Base-by-base conservation (phyloP, 1,139 yeast genomes). In the Zygosaccharomyces pseudobailii region DNA sequence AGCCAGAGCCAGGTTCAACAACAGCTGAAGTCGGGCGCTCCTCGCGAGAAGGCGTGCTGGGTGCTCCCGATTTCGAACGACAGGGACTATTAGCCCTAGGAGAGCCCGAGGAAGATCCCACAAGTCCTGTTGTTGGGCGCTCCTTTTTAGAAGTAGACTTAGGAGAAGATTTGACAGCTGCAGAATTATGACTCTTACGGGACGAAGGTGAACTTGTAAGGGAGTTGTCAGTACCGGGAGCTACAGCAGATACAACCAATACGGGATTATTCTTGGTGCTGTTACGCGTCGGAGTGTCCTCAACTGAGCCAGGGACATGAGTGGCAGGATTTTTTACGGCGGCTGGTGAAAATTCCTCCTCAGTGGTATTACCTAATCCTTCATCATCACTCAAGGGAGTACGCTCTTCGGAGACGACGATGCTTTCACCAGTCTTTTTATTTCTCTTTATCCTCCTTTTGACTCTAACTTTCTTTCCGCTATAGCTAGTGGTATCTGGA, bases 341-440 rank as follows among this genome's bases (percentile, higher is more conserved):
- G 17, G 17, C 17, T 8, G 27, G 27, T 24, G 40, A 34, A 7
- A 36, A 20, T 20, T 36, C 37, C 27, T 48, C 51, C 30, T 45
- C 51, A 32, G 45, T 34, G 10, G 47, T 28, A 13, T 41, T 42
- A 19, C 38, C 61, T 40, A 31, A 61, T 57, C 50, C 46, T 30
- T 45, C 52, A 7, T 34, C 46, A 10, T 58, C 61, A 39, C 53
- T 58, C 34, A 62, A 35, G 36, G 56, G 60, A 10, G 56, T 51
- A 23, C 57, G 52, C 37, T 59, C 63, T 43, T 67, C 66, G 28
- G 69, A 62, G 6, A 69, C 57, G 38, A 69, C 62, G 34, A 56
- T 58, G 36, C 63, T 67, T 51, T 69, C 72, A 24, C 72, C 71
- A 4, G 74, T 67, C 33, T 61, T 55, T 47, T 68, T 71, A 56